phyloP scores from a whole-genome alignment of 768 basidiomycete species.

The Tricholoma furcatifolium region DNA sequence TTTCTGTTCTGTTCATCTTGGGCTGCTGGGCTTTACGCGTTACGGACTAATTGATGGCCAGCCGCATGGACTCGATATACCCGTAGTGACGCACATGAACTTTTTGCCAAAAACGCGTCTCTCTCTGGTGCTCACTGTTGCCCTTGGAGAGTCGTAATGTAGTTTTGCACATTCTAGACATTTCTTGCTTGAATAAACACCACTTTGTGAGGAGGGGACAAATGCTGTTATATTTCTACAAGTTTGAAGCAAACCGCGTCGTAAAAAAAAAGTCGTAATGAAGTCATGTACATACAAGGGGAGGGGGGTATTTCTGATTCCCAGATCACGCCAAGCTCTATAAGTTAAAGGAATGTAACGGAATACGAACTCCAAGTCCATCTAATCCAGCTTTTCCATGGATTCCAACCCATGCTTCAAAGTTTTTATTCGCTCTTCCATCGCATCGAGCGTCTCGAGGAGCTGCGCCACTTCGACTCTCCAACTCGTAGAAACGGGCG shows the following conservation, averaged over 20 bases:
- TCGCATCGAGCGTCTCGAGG: conserved; percentile 46
- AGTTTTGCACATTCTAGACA: background rate
- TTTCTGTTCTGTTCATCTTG: background rate
- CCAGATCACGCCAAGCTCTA: background rate
- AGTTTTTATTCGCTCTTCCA: conserved; percentile 55
- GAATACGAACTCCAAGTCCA: conserved; percentile 6
- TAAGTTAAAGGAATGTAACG: conserved; percentile 1
- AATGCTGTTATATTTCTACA: background rate
- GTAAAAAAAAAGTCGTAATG: background rate
- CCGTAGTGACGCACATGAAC: background rate
- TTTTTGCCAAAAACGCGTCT: background rate
- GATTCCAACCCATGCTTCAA: conserved; percentile 41
- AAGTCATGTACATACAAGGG: background rate
- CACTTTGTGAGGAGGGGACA: background rate
- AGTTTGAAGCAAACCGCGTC: background rate
- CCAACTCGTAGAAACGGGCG: conserved; percentile 22
- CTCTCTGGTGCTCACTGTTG: conserved; percentile 13
- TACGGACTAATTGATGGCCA: background rate
- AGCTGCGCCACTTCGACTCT: conserved; percentile 49
- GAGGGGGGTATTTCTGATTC: conserved; percentile 2
- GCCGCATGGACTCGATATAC: background rate
- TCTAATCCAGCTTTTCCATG: conserved; percentile 8
- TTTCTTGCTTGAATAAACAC: background rate
- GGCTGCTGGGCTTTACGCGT: background rate
- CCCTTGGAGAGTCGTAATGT: background rate